These are phyloP conservation scores for Eustoma russellianum DNA, from an alignment of 257 asterid genomes.

Conservation along the genomic window DNA sequence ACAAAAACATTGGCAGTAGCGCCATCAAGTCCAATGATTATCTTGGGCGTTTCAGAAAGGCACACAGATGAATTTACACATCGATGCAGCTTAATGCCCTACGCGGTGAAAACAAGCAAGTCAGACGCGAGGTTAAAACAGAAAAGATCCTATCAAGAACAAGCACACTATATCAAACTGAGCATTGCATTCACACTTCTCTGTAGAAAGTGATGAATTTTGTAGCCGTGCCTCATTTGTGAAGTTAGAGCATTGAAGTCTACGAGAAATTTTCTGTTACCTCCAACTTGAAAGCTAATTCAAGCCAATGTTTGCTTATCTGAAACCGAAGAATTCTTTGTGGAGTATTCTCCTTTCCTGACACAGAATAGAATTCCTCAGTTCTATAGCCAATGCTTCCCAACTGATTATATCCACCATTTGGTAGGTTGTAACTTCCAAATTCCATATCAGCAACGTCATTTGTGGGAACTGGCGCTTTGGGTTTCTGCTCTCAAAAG, in stretches of 20 bases:
- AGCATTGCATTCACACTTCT: too few species aligned
- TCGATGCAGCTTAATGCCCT: slow-evolving; percentile 39
- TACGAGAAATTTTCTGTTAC: slow-evolving; percentile 6
- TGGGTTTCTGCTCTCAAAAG: slow-evolving; percentile 31
- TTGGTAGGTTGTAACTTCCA: slow-evolving; percentile 36
- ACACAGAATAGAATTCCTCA: slow-evolving; percentile 38
- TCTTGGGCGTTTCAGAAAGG: slow-evolving; percentile 36
- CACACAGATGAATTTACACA: slow-evolving; percentile 48
- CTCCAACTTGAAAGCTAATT: slow-evolving; percentile 32
- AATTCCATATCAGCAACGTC: slow-evolving; percentile 34
- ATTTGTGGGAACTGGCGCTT: slow-evolving; percentile 20
- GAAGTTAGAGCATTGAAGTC: too few species aligned
- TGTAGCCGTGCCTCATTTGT: too few species aligned
- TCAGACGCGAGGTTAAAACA: not conserved
- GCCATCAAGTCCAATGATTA: slow-evolving; percentile 42
- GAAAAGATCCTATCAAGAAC: not conserved
- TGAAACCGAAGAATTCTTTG: slow-evolving; percentile 34
- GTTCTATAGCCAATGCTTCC: slow-evolving; percentile 38
- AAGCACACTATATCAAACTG: not conserved
- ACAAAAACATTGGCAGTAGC: slow-evolving; percentile 41
- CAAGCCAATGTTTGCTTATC: slow-evolving; percentile 30
- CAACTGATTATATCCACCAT: slow-evolving; percentile 30
- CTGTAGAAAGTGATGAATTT: too few species aligned
- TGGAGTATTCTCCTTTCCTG: slow-evolving; percentile 26
- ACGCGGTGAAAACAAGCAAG: not conserved